These are phyloP conservation scores for Candida maltosa DNA, from an alignment of 805 yeast species.

Conservation along the genomic window DNA sequence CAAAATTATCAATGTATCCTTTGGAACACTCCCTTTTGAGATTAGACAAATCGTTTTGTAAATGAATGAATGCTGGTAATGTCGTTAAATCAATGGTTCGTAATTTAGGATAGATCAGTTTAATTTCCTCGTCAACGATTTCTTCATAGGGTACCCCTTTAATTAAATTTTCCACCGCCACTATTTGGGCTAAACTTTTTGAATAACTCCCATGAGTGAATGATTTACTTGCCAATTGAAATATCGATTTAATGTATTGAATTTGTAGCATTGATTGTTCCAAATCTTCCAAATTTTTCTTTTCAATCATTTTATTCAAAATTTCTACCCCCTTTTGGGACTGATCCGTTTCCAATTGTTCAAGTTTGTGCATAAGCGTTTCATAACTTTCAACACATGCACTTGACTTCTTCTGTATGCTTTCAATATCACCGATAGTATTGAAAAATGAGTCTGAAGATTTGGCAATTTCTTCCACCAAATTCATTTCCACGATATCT, in stretches of 20 bases:
- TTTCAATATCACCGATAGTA: conserved; percentile 75
- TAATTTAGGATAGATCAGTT: conserved; percentile 17
- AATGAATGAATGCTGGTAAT: conserved; percentile 48
- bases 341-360: conserved; percentile 44
- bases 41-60: conserved; percentile 51
- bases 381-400: conserved; percentile 47
- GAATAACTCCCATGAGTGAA: conserved; percentile 46
- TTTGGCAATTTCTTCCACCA: conserved; percentile 78
- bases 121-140: conserved; percentile 13
- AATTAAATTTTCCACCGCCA: conserved; percentile 55
- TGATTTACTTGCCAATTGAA: conserved; percentile 34
- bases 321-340: conserved; percentile 50
- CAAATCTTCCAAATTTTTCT: conserved; percentile 57
- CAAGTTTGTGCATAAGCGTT: conserved; percentile 44
- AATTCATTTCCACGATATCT: conserved; percentile 78
- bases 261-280: conserved; percentile 61
- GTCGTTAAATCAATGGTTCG: conserved; percentile 39
- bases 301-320: conserved; percentile 46
- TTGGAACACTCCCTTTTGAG: conserved; percentile 67
- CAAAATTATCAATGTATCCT: conserved; percentile 59
- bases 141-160: conserved; percentile 18
- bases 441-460: conserved; percentile 83
- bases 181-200: conserved; percentile 54
- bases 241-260: conserved; percentile 29
- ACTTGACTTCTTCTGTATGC: conserved; percentile 54